These are phyloP conservation scores for Penicillium sp. DNA, from an alignment of 2,329 filamentous ascomycete genomes.

Conservation along the genomic window DNA sequence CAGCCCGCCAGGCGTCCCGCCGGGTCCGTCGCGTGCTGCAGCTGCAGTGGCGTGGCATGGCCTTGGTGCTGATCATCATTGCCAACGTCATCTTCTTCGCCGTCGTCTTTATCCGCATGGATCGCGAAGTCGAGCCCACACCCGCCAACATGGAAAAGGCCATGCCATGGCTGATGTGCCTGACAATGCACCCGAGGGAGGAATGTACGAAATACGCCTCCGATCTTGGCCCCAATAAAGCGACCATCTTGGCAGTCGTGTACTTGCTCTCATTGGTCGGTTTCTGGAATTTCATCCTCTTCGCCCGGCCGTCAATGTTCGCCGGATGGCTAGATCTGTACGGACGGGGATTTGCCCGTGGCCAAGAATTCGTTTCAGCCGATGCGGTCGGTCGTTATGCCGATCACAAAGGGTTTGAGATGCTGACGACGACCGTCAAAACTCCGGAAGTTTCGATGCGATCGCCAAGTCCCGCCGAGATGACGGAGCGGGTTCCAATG, in stretches of 20 bases:
- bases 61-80: constrained; percentile 83
- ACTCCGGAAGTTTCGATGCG: constrained; percentile 25
- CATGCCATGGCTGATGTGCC: constrained; percentile 64
- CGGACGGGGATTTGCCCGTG: constrained; percentile 42
- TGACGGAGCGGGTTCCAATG: constrained; percentile 20
- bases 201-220: constrained; percentile 59
- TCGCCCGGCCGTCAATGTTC: constrained; percentile 79
- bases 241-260: constrained; percentile 73
- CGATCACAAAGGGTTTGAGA: constrained; percentile 69
- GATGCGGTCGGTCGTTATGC: constrained; percentile 65
- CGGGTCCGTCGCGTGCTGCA: constrained; percentile 79
- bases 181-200: constrained; percentile 59
- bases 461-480: constrained; percentile 19
- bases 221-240: constrained; percentile 63
- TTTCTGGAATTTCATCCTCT: constrained; percentile 74
- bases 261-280: constrained; percentile 80
- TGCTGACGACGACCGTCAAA: constrained; percentile 50
- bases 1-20: constrained; percentile 79
- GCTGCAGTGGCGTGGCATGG: constrained; percentile 90
- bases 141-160: constrained; percentile 53
- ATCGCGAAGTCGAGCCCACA: constrained; percentile 59
- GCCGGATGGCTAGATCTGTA: constrained; percentile 71
- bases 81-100: constrained; percentile 91
- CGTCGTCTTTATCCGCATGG: constrained; percentile 80
- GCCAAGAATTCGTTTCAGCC: constrained; percentile 79